These are phyloP conservation scores for Candolleomyces aberdarensis DNA, from an alignment of 768 basidiomycete genomes.

Conservation along the genomic window DNA sequence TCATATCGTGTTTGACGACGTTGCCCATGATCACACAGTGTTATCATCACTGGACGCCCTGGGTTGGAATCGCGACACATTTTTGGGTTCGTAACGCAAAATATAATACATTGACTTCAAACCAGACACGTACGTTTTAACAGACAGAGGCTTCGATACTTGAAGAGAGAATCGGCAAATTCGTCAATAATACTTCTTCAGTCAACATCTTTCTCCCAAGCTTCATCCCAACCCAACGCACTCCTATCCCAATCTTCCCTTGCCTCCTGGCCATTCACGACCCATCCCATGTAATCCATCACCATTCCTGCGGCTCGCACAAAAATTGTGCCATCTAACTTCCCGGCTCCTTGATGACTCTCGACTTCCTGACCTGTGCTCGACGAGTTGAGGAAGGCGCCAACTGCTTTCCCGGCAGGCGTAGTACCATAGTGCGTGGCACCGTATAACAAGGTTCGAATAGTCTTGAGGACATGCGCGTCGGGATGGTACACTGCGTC, in stretches of 20 bases:
- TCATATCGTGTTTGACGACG: background rate
- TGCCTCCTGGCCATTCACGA: slow-evolving; percentile 44
- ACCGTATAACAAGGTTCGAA: slow-evolving; percentile 48
- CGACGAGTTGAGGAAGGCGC: slow-evolving; percentile 25
- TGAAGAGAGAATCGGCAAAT: no score
- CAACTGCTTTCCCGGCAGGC: slow-evolving; percentile 36
- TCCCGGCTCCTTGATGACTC: slow-evolving; percentile 40
- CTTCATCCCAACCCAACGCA: slow-evolving; percentile 58
- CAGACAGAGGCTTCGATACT: no score
- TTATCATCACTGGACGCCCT: background rate
- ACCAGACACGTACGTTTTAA: no score
- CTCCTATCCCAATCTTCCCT: slow-evolving; percentile 51
- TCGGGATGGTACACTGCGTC: slow-evolving; percentile 48
- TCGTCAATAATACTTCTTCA: background rate
- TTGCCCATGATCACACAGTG: background rate
- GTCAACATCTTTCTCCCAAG: slow-evolving; percentile 38
- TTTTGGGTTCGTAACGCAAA: no score
- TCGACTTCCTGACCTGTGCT: slow-evolving; percentile 27
- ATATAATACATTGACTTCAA: no score
- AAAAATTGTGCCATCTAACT: slow-evolving; percentile 56
- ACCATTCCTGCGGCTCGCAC: slow-evolving; percentile 54
- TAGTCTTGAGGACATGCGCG: slow-evolving; percentile 47
- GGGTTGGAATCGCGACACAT: background rate
- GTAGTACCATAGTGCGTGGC: slow-evolving; percentile 44
- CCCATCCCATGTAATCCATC: slow-evolving; percentile 57